Evolutionary conservation across 345 rosid species (phyloP).

Genomic region (Eucalyptus cloeziana): DNA sequence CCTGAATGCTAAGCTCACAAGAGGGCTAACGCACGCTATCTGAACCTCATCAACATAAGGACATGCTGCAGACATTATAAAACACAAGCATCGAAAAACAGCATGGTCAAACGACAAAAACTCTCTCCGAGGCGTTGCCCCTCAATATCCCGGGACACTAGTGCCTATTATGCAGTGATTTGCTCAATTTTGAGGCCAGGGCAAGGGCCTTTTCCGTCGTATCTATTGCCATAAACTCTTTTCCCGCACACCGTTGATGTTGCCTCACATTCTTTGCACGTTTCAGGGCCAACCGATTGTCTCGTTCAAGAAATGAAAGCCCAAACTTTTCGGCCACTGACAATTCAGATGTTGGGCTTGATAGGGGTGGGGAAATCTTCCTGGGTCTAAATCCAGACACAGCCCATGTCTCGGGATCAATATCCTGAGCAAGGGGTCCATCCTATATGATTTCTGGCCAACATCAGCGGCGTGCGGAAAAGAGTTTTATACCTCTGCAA

Average conservation of each 20-base stretch:
- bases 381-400: constrained; percentile 13
- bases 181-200: constrained; percentile 49
- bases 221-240: constrained; percentile 49
- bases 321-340: constrained; percentile 86
- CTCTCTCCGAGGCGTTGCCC: not conserved
- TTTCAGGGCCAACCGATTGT: constrained; percentile 77
- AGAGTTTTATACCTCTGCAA: constrained; percentile 46
- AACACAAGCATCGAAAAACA: not conserved
- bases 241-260: constrained; percentile 75
- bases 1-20: not conserved
- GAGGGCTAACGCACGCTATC: not conserved
- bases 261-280: constrained; percentile 88
- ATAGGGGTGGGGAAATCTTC: constrained; percentile 6
- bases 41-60: not conserved
- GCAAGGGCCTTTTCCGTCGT: constrained; percentile 52
- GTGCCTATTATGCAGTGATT: constrained; percentile 26
- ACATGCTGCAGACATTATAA: not conserved
- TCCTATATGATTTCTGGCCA: constrained; percentile 38
- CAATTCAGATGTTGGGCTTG: constrained; percentile 33
- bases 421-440: constrained; percentile 37
- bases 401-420: constrained; percentile 61
- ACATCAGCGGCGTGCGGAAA: too few relatives aligned
- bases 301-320: constrained; percentile 76
- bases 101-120: not conserved
- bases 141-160: not conserved